phyloP scores from a whole-genome alignment of 306 rosid genomes.

The Acmispon strigosus region DNA sequence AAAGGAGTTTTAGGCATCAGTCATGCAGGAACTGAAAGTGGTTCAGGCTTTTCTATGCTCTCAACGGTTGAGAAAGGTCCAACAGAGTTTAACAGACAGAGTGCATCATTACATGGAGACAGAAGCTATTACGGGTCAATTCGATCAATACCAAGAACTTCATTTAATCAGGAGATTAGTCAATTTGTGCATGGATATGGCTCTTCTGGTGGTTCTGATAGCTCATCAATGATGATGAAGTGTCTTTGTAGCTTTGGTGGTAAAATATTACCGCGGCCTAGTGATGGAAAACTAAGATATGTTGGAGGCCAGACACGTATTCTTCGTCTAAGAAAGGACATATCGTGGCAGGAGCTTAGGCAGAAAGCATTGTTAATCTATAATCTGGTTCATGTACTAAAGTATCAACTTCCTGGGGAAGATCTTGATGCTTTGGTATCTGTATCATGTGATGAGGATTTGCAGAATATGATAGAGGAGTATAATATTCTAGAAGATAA shows the following conservation, averaged over 20 bases:
- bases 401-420: slow-evolving; percentile 88
- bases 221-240: slow-evolving; percentile 48
- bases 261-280: slow-evolving; percentile 64
- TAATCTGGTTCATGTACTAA: slow-evolving; percentile 44
- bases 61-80: slow-evolving; percentile 39
- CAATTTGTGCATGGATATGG: slow-evolving; percentile 31
- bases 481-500: slow-evolving; percentile 36
- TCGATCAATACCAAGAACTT: slow-evolving; percentile 40
- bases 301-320: slow-evolving; percentile 84
- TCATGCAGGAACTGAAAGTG: slow-evolving; percentile 42
- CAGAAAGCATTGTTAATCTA: slow-evolving; percentile 50
- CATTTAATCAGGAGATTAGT: slow-evolving; percentile 36
- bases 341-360: slow-evolving; percentile 59
- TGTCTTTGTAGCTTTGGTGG: slow-evolving; percentile 78
- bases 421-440: slow-evolving; percentile 90
- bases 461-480: slow-evolving; percentile 88
- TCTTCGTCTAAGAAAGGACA: slow-evolving; percentile 53
- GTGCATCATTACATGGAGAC: slow-evolving; percentile 35
- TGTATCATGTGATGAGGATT: slow-evolving; percentile 77
- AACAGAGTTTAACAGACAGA: slow-evolving; percentile 42
- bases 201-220: slow-evolving; percentile 42
- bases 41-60: slow-evolving; percentile 36
- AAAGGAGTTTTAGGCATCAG: slow-evolving; percentile 37
- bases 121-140: slow-evolving; percentile 42
- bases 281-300: slow-evolving; percentile 69